These are phyloP conservation scores for Bipolaris victoriae DNA, from an alignment of 2,329 filamentous ascomycete genomes.

Conservation along the genomic window DNA sequence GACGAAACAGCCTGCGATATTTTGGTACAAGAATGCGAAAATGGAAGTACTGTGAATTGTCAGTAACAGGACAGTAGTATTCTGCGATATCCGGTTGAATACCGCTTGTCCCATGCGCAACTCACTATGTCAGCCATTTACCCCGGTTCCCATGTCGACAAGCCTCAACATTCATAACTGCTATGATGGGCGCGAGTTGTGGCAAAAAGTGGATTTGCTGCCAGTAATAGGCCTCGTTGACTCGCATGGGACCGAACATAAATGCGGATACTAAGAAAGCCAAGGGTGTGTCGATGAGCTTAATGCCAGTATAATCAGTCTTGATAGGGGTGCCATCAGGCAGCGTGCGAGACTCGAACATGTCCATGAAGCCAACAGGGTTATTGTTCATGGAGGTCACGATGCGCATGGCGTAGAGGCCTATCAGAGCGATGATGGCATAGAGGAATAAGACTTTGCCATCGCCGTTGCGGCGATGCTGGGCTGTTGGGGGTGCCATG, in stretches of 20 bases:
- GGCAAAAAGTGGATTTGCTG: conserved; percentile 25
- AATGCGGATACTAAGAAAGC: conserved; percentile 23
- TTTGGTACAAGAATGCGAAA: conserved; percentile 22
- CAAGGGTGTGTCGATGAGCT: conserved; percentile 14
- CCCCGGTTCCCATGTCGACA: conserved; percentile 21
- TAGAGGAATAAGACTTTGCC: conserved; percentile 9
- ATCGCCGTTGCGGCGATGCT: conserved; percentile 19
- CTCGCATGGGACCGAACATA: conserved; percentile 13
- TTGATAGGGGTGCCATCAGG: conserved; percentile 22
- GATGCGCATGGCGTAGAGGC: conserved; percentile 25
- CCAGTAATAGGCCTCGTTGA: conserved; percentile 25
- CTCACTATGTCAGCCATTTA: conserved; percentile 29
- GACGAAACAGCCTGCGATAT: conserved; percentile 21
- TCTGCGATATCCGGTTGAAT: neutral
- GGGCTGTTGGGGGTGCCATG: conserved; percentile 15
- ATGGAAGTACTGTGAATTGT: conserved; percentile 13
- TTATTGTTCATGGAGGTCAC: conserved; percentile 1
- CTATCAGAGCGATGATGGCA: conserved; percentile 4
- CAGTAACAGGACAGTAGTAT: neutral
- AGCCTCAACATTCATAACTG: conserved; percentile 23
- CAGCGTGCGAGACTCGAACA: conserved; percentile 4
- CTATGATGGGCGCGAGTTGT: conserved; percentile 13
- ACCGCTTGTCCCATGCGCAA: neutral
- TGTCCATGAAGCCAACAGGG: conserved; percentile 14
- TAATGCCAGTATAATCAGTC: conserved; percentile 21